Evolutionary conservation across 495 filamentous ascomycete species (phyloP).

Genomic region (Parachaetomium inaequale): DNA sequence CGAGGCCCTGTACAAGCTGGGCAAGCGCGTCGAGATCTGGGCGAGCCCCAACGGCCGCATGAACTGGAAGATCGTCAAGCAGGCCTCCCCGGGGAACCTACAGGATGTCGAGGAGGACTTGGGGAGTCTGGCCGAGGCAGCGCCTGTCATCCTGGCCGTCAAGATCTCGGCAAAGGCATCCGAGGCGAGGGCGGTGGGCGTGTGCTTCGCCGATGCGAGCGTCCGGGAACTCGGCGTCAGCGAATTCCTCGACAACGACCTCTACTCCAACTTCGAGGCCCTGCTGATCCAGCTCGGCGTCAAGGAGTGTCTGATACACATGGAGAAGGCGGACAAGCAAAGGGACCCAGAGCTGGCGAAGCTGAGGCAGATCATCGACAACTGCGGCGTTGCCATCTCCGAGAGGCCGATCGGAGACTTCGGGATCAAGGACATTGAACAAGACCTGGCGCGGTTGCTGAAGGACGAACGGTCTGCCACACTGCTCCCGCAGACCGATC

Average conservation of each 20-base stretch:
- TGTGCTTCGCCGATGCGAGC: constrained; percentile 97
- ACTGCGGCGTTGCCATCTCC: constrained; percentile 82
- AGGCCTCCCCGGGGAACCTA: constrained; percentile 90
- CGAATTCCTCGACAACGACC: constrained; percentile 96
- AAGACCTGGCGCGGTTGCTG: constrained; percentile 81
- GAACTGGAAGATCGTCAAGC: constrained; percentile 87
- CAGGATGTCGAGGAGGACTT: constrained; percentile 98
- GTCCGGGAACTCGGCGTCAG: constrained; percentile 93
- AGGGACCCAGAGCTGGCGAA: constrained; percentile 91
- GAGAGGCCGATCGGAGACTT: constrained; percentile 76
- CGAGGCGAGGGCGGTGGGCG: constrained; percentile 82
- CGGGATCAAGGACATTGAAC: constrained; percentile 89
- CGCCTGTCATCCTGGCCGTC: constrained; percentile 90
- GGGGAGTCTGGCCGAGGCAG: constrained; percentile 78
- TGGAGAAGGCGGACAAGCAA: constrained; percentile 61
- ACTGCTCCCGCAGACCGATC: constrained; percentile 81
- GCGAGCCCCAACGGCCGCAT: constrained; percentile 66
- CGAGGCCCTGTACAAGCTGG: constrained; percentile 85
- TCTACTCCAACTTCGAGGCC: constrained; percentile 97
- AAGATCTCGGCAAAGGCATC: constrained; percentile 84
- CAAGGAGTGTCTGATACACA: constrained; percentile 82
- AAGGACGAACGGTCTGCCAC: constrained; percentile 77
- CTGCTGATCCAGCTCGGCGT: constrained; percentile 94
- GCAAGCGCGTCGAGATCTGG: constrained; percentile 90
- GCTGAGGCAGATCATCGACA: constrained; percentile 81